Evolutionary conservation across 2,329 filamentous ascomycete genomes (phyloP).

Genomic region (Endocalyx cinctus): DNA sequence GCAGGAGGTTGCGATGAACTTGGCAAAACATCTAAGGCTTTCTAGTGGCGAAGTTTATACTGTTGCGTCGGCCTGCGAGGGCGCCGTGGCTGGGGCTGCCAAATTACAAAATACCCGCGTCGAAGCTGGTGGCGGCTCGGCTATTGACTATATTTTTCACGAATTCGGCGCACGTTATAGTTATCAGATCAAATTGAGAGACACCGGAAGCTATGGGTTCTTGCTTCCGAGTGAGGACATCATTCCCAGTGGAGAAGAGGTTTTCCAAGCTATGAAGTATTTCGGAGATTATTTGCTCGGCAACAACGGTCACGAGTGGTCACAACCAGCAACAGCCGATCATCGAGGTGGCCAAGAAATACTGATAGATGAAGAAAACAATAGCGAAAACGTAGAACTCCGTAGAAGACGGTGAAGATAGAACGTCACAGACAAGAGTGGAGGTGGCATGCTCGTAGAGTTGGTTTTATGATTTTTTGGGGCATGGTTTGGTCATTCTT

Average conservation of each 20-base stretch:
- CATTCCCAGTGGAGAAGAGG: constrained; percentile 81
- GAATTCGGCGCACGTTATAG: constrained; percentile 76
- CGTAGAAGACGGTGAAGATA: constrained; percentile 5
- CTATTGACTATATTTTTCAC: constrained; percentile 94
- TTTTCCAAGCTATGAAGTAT: constrained; percentile 77
- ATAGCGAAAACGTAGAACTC: neutral
- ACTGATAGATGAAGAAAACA: constrained; percentile 6
- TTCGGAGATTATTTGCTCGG: constrained; percentile 75
- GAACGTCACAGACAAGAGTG: constrained; percentile 19
- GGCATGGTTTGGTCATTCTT: too few species aligned
- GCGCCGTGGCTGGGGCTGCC: constrained; percentile 48
- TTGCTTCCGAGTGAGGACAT: constrained; percentile 83
- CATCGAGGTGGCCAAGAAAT: constrained; percentile 18
- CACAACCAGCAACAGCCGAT: constrained; percentile 21
- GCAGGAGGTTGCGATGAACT: constrained; percentile 80
- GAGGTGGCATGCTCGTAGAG: constrained; percentile 4
- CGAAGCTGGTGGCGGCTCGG: constrained; percentile 76
- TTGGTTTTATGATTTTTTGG: too few species aligned
- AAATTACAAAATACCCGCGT: constrained; percentile 41
- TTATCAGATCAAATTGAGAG: constrained; percentile 90
- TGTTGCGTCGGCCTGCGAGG: constrained; percentile 82
- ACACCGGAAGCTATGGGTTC: constrained; percentile 93
- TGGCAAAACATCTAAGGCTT: constrained; percentile 85
- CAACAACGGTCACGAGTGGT: constrained; percentile 59
- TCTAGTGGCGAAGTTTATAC: constrained; percentile 71